Evolutionary conservation across 352 stramenopile species (phyloP), one percentile per base, ranked within the genome.

Genomic region (Peronosclerospora sorghi): DNA sequence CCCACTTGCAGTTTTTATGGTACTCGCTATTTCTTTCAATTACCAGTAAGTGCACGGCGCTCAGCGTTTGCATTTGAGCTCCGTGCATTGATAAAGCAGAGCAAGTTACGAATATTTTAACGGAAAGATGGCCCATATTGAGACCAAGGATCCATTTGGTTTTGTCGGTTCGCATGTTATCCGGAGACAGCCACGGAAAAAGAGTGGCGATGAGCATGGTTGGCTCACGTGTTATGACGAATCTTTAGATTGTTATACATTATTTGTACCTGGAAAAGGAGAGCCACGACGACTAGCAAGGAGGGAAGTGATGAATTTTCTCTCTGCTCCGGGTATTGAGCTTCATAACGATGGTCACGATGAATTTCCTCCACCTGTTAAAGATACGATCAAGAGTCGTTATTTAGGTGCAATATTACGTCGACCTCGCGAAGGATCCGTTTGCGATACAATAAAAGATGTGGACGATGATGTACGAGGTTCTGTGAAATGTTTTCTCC

Each of bases 151-250:
- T 48, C 64, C 68, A 14, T 69, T 86, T 38, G 62, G 69, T 54
- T 73, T 83, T 18, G 68, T 81, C 15, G 73, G 73, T 23, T 62
- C 60, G 24, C 68, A 76, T 37, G 60, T 86, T 18, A 51, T 86
- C 41, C 66, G 60, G 15, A 47, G 35, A 9, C 19, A 57, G 36
- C 55, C 37, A 19, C 42, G 46, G 28, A 60, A 26, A 26, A 26
- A 48, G 10, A 35, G 45, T 7, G 32, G 30, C 6, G 48, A 65
- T 14, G 63, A 71, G 39, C 70, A 79, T 51, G 69, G 68, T 12
- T 85, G 75, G 75, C 58, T 88, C 51, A 88, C 75, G 35, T 60
- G 70, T 21, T 88, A 83, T 46, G 66, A 88, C 38, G 52, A 62
- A 32, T 44, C 53, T 4, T 37, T 83, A 26, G 75, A 88, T 49